Conservation (phyloP, 108 stramenopile species). For the Aureococcus anophagefferens region DNA sequence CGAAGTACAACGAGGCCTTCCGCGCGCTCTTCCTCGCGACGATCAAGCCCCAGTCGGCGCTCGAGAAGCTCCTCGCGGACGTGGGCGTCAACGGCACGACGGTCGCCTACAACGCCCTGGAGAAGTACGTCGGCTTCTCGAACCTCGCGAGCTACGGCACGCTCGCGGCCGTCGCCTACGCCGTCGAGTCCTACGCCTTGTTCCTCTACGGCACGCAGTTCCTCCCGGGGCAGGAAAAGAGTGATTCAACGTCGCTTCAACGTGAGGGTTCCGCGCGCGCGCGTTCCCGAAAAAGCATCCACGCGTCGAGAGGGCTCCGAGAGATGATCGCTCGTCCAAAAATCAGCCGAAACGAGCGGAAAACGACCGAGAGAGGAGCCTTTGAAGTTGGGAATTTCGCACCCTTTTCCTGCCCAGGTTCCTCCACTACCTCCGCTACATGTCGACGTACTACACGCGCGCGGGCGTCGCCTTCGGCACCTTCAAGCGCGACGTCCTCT, state of each 20-base stretch:
- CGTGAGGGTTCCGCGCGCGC: no score
- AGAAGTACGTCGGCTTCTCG: slow-evolving; percentile 12
- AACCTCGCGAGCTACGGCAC: background rate
- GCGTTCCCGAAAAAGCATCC: no score
- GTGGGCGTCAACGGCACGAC: slow-evolving; percentile 21
- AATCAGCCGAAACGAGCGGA: no score
- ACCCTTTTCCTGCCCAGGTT: no score
- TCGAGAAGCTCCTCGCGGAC: slow-evolving; percentile 15
- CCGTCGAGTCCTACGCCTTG: slow-evolving; percentile 2
- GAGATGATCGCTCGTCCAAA: no score
- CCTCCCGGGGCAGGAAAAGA: no score
- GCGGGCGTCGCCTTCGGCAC: slow-evolving; percentile 14
- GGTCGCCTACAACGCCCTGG: slow-evolving; percentile 11
- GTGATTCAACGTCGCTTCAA: no score
- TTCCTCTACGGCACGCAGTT: slow-evolving; percentile 23
- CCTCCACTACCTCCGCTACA: slow-evolving; percentile 30
- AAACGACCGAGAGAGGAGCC: no score
- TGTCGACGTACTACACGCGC: slow-evolving; percentile 24
- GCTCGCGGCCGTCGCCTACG: slow-evolving; percentile 5
- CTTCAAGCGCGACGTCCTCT: slow-evolving; percentile 31
- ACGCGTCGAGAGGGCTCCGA: no score
- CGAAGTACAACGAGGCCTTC: slow-evolving; percentile 27
- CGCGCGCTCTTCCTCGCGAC: slow-evolving; percentile 30
- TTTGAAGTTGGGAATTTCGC: no score
- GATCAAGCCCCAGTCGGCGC: slow-evolving; percentile 9